Percentiles rank a stretch among this genome's conserved stretches.
Conservation (phyloP, 495 filamentous ascomycete genomes). For the Aspergillus kassunensis region DNA sequence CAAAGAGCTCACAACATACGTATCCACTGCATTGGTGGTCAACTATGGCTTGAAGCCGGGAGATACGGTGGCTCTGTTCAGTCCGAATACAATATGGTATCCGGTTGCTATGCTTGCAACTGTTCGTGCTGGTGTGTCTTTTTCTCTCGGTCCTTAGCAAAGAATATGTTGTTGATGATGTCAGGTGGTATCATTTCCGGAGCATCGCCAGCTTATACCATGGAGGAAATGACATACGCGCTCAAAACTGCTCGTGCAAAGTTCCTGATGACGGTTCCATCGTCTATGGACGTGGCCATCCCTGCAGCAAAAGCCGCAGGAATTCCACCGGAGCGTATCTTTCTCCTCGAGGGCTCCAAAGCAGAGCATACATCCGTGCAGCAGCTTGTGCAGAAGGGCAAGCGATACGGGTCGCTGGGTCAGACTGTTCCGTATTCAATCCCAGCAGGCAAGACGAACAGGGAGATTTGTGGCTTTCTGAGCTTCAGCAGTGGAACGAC, state of each 20-base stretch:
- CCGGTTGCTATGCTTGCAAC: slow-evolving; percentile 55
- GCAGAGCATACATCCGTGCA: slow-evolving; percentile 47
- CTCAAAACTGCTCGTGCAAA: slow-evolving; percentile 49
- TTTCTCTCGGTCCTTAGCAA: neutral
- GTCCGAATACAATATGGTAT: slow-evolving; percentile 58
- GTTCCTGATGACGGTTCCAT: slow-evolving; percentile 52
- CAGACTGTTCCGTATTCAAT: slow-evolving; percentile 44
- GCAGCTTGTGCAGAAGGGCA: slow-evolving; percentile 46
- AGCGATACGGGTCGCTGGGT: slow-evolving; percentile 22
- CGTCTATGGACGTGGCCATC: slow-evolving; percentile 45
- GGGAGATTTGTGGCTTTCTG: slow-evolving; percentile 52
- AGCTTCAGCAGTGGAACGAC: slow-evolving; percentile 48
- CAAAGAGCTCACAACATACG: slow-evolving; percentile 45
- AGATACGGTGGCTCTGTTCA: slow-evolving; percentile 53
- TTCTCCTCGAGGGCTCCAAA: slow-evolving; percentile 51
- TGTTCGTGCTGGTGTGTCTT: slow-evolving; percentile 33
- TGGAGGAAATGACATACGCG: slow-evolving; percentile 61
- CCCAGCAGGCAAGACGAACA: slow-evolving; percentile 47
- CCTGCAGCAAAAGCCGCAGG: slow-evolving; percentile 51
- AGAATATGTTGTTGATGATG: neutral
- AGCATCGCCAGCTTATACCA: slow-evolving; percentile 55
- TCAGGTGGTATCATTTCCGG: slow-evolving; percentile 50
- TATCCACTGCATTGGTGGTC: slow-evolving; percentile 54
- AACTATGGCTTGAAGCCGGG: slow-evolving; percentile 45
- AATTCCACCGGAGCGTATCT: slow-evolving; percentile 44